Evolutionary conservation across 768 basidiomycete genomes (phyloP).

Genomic region (Ephemerocybe angulata): DNA sequence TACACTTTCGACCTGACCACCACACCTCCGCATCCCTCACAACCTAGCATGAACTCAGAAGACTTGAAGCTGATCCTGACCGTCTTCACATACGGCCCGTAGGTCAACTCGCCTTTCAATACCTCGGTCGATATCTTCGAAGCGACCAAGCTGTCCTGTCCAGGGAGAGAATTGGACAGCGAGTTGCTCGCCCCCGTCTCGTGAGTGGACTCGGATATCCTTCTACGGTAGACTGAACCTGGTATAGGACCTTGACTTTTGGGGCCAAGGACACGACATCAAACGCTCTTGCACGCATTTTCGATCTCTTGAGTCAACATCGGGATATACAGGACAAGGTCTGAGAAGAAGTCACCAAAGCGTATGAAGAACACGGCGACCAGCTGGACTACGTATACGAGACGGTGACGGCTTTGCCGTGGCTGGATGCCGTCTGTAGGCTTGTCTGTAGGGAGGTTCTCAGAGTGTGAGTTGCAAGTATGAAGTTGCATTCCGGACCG

Average conservation of each 20-base stretch:
- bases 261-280: slow-evolving; percentile 44
- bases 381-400: slow-evolving; percentile 38
- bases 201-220: too few species aligned
- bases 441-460: slow-evolving; percentile 39
- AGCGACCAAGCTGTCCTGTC: slow-evolving; percentile 32
- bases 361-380: slow-evolving; percentile 16
- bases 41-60: too few species aligned
- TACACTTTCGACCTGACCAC: too few species aligned
- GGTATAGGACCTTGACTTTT: slow-evolving; percentile 39
- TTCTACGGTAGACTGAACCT: too few species aligned
- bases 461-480: slow-evolving; percentile 32
- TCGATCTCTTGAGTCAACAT: slow-evolving; percentile 31
- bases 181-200: slow-evolving; percentile 38
- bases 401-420: slow-evolving; percentile 31
- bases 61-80: slow-evolving; percentile 5
- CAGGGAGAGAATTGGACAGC: slow-evolving; percentile 32
- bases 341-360: slow-evolving; percentile 32
- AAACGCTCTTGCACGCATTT: slow-evolving; percentile 29
- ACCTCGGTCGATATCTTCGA: slow-evolving; percentile 34
- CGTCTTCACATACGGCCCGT: slow-evolving; percentile 16
- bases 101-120: too few species aligned
- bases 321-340: slow-evolving; percentile 36
- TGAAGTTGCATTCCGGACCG: background rate
- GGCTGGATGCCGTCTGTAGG: slow-evolving; percentile 40
- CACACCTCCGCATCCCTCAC: too few species aligned